phyloP scores from a whole-genome alignment of 2,329 filamentous ascomycete genomes.

The Penicillium sclerotigenum region DNA sequence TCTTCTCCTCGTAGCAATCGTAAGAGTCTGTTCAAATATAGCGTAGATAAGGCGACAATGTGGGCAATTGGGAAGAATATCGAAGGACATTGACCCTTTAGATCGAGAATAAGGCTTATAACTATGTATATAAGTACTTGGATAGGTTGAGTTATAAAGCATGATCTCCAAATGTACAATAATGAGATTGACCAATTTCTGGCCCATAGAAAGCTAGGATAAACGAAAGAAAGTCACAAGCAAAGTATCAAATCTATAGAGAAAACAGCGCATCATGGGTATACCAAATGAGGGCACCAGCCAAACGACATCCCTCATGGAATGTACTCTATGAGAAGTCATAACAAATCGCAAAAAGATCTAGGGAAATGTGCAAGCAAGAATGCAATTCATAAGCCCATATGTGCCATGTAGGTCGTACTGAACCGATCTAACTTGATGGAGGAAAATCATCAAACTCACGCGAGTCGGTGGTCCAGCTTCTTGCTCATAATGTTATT shows the following conservation, averaged over 20 bases:
- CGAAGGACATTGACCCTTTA: not conserved
- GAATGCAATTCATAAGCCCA: not conserved
- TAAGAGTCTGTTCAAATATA: not conserved
- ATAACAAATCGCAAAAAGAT: not conserved
- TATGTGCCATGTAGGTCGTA: not conserved
- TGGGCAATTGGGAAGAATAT: not conserved
- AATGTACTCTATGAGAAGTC: conserved; percentile 3
- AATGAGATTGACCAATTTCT: not conserved
- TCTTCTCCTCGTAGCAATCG: not conserved
- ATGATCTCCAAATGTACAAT: not conserved
- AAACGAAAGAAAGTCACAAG: not conserved
- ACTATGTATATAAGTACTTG: not conserved
- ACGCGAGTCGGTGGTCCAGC: conserved; percentile 34
- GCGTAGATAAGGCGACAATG: not conserved
- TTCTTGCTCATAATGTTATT: conserved; percentile 28
- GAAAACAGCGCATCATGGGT: conserved; percentile 5
- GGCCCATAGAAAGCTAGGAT: not conserved
- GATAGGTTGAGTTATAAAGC: not conserved
- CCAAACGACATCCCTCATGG: conserved; percentile 6
- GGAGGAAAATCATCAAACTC: not conserved
- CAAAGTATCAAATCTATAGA: conserved; percentile 17
- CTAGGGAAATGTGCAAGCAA: not conserved
- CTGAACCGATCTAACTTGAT: not conserved
- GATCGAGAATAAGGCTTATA: not conserved
- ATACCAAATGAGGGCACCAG: conserved; percentile 4